Base-by-base conservation (phyloP, 164 flowering plant genomes). In the Annona squamosa region DNA sequence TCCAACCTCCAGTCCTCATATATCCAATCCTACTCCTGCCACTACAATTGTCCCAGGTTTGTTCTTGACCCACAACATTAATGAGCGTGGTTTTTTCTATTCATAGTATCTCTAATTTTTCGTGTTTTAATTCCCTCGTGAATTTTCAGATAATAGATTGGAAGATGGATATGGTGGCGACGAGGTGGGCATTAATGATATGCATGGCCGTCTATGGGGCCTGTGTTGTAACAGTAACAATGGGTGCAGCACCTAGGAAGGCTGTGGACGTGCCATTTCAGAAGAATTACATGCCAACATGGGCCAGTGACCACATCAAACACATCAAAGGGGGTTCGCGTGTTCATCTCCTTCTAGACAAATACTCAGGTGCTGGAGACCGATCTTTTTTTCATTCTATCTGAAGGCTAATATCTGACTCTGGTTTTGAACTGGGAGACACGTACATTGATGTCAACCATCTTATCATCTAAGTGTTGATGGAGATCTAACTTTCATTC, bases 271-370 rank as follows among this genome's bases (percentile, higher is more conserved):
- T 90, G 64, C 85, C 88, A 9, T 90, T 90, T 66, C 80, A 82
- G 16, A 82, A 84, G 64, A 86, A 87, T 75, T 90, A 90, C 63
- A 76, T 63, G 12, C 89, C 90, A 1, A 82, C 88, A 12, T 87
- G 95, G 92, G 84, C 91, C 65, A 74, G 74, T 75, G 83, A 87
- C 61, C 92, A 88, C 75, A 87, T 87, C 59, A 88, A 83, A 87
- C 82, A 84, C 81, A 67, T 83, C 75, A 85, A 87, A 81, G 90
- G 89, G 1, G 92, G 92, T 45, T 64, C 78, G 4, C 80, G 84
- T 72, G 77, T 81, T 78, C 83, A 85, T 63, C 92, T 90, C 67
- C 56, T 65, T 6, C 87, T 90, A 5, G 92, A 88, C 71, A 87
- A 85, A 41, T 79, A 78, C 77, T 82, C 91, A 1, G 93, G 95